Base-by-base conservation (phyloP, 2,329 filamentous ascomycete species). In the Hymenotorrendiella dingleyae region DNA sequence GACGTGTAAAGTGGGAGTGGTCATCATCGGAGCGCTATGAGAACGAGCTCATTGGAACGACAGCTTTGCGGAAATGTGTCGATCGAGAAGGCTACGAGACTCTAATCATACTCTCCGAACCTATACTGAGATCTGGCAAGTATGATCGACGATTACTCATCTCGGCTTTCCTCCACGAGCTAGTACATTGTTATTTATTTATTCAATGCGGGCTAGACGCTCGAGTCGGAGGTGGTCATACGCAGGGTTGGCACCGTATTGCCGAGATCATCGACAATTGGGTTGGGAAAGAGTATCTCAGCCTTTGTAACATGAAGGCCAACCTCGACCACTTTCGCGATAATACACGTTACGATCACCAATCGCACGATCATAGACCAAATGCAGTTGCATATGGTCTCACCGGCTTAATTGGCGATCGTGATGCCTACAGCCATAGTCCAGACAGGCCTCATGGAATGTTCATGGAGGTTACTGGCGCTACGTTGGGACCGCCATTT, bases 161-260 rank as follows among this genome's bases (percentile, higher is more conserved):
- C 36, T 77, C 75, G 6, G 80, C 79, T 0, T 82, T 84, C 49
- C 55, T 84, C 35, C 80, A 83, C 55, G 80, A 84, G 61, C 71
- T 82, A 52, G 78, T 83, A 36, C 79, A 83, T 62, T 78, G 78
- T 60, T 83, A 80, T 55, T 64, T 83, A 12, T 83, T 83, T 50
- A 72, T 83, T 43, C 67, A 65, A 39, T 80, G 77, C 52, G 79
- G 79, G 4, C 74, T 78, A 56, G 67, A 70, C 32, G 78, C 78
- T 0, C 64, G 71, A 26, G 63, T 67, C 19, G 66, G 69, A 30
- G 78, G 77, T 9, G 79, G 79, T 0, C 79, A 83, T 50, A 82
- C 79, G 2, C 58, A 66, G 2, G 79, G 76, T 2, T 83, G 83
- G 53, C 66, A 67, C 21, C 66, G 65, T 34, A 82, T 83, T 48